Conservation (phyloP, 2,329 filamentous ascomycete species). For the Aspergillus ibericus region DNA sequence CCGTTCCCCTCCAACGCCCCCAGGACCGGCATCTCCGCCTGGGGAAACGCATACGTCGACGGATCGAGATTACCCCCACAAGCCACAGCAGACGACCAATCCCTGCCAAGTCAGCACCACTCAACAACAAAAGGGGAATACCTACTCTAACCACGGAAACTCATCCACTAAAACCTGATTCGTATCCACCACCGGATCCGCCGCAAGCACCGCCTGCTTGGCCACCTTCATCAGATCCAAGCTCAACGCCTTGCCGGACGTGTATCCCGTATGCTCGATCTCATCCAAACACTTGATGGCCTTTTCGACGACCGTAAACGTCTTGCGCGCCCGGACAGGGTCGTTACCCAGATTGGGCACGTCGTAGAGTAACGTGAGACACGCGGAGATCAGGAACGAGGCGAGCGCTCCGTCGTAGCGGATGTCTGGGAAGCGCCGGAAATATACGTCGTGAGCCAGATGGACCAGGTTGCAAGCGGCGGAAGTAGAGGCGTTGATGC, state of each 20-base stretch:
- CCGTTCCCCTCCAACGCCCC: constrained; percentile 1
- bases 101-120: not conserved
- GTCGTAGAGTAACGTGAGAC: constrained; percentile 13
- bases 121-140: not conserved
- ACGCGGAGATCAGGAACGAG: constrained; percentile 12
- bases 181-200: constrained; percentile 13
- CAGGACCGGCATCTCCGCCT: not conserved
- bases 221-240: constrained; percentile 20
- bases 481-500: constrained; percentile 9
- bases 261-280: constrained; percentile 16
- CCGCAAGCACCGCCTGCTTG: constrained; percentile 12
- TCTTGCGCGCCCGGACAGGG: constrained; percentile 9
- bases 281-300: constrained; percentile 18
- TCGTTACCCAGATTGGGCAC: constrained; percentile 9
- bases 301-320: constrained; percentile 13
- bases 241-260: constrained; percentile 13
- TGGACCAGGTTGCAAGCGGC: constrained; percentile 11
- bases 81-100: not conserved
- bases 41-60: not conserved
- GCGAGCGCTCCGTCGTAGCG: constrained; percentile 14
- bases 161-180: constrained; percentile 11
- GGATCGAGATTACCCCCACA: not conserved
- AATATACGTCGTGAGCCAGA: constrained; percentile 14
- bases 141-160: constrained; percentile 19
- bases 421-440: constrained; percentile 11